Evolutionary conservation across 352 stramenopile species (phyloP), one percentile per base, ranked within the genome.

Genomic region (Pythium rishiriense): DNA sequence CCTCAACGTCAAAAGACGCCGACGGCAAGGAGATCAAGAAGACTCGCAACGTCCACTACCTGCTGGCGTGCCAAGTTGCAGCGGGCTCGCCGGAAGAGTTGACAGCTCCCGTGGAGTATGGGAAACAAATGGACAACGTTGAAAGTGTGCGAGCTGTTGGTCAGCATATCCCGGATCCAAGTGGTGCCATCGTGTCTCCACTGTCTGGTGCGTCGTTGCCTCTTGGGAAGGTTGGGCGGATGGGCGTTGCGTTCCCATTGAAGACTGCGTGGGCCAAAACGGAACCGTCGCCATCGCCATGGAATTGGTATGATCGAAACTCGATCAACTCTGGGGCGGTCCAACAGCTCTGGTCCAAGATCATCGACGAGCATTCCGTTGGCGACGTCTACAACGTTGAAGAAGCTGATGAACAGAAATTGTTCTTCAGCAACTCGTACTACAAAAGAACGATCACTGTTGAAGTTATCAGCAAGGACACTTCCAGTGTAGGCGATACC

Each of bases 1-100:
- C 69, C 7, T 67, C 68, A 25, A 64, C 54, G 47, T 62, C 51
- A n/a, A 58, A 66, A 2, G 60, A 68, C 41, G 67, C 69, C 4
- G 69, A 77, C 3, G 70, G 75, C 21, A 75, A 82, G n/a, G 72
- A 66, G 6, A 65, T 74, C 4, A 66, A 65, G 47, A 86, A 79
- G 33, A 77, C 59, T 22, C 76, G 79, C 24, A 66, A 80, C 5
- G 79, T 90, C 0, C 74, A 82, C 62, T 93, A 91, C 61, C 79
- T 93, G 66, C 69, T 94, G 17, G 57, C 89, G 15, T 94, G 85
- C 42, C 79, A 94, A 50, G 85, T 94, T 7, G 64, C 81, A n/a
- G 37, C 85, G 6, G 85, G 85, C 10, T 63, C 74, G 1, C 58
- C 79, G 1, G 81, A 72, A 5, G 60, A 83, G 31, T 42, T 87